These are phyloP conservation scores for Epichloe festucae DNA, from an alignment of 2,329 filamentous ascomycete genomes.

Conservation along the genomic window DNA sequence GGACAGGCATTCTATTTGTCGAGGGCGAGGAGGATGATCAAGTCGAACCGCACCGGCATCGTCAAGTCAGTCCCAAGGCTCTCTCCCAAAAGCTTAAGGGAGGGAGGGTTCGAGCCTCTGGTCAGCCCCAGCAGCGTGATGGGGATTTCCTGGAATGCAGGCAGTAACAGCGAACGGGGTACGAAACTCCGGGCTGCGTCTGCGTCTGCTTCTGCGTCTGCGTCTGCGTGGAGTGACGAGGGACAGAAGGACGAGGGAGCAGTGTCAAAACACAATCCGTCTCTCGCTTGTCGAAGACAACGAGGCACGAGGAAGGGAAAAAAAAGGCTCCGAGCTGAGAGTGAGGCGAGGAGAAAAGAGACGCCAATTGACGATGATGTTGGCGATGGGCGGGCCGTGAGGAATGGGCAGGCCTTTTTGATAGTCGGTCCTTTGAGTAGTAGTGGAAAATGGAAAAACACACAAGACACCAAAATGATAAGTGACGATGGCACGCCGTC, in stretches of 20 bases:
- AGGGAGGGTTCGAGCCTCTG: neutral
- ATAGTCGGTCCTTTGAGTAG: too few species aligned
- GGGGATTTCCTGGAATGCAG: neutral
- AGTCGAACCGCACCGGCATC: conserved; percentile 8
- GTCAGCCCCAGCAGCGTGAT: neutral
- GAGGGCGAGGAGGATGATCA: conserved; percentile 8
- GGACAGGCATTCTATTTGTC: conserved; percentile 23
- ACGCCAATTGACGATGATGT: neutral
- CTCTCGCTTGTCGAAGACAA: too few species aligned
- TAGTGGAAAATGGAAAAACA: too few species aligned
- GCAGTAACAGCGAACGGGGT: neutral
- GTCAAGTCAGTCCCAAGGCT: conserved; percentile 2
- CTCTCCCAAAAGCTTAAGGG: neutral
- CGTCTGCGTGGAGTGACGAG: neutral
- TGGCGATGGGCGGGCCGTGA: neutral
- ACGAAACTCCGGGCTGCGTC: conserved; percentile 1
- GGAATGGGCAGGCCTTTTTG: neutral
- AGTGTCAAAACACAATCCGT: too few species aligned
- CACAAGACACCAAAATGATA: too few species aligned
- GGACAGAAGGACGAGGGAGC: neutral
- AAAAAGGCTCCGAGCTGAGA: neutral
- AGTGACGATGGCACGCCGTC: too few species aligned
- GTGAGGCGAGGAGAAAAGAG: neutral
- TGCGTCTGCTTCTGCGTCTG: neutral
- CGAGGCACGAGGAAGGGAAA: neutral